phyloP scores from a whole-genome alignment of 441 rosid species.

The Viola pubescens region DNA sequence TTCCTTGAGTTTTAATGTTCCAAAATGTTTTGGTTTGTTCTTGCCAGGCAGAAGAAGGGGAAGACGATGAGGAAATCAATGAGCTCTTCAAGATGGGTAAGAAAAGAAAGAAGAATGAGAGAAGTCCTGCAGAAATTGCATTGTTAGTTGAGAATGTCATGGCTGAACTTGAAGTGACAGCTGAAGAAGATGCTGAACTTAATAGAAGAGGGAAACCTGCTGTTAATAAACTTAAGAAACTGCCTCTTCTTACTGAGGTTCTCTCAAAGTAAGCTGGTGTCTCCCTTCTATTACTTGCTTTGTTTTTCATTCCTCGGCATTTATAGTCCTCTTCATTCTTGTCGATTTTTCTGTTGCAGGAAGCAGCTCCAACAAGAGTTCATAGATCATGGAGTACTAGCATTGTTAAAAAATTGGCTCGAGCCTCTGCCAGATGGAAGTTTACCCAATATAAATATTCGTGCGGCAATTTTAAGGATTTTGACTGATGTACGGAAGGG shows the following conservation, averaged over 20 bases:
- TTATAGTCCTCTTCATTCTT: slow-evolving; percentile 1
- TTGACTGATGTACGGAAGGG: slow-evolving; percentile 55
- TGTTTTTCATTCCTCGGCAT: slow-evolving; percentile 8
- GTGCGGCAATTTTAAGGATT: slow-evolving; percentile 75
- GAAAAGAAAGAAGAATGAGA: slow-evolving; percentile 78
- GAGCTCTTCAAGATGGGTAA: slow-evolving; percentile 83
- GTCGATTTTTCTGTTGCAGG: slow-evolving; percentile 36
- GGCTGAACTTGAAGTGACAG: slow-evolving; percentile 98
- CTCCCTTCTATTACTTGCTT: not conserved
- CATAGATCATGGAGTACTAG: slow-evolving; percentile 87
- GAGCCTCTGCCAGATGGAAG: slow-evolving; percentile 99
- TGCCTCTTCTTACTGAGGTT: slow-evolving; percentile 87
- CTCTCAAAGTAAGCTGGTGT: slow-evolving; percentile 74
- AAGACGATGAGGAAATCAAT: slow-evolving; percentile 84
- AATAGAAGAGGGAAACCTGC: slow-evolving; percentile 90
- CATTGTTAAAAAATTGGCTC: slow-evolving; percentile 86
- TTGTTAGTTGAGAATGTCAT: slow-evolving; percentile 81
- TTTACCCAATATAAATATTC: slow-evolving; percentile 86
- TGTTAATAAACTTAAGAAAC: slow-evolving; percentile 82
- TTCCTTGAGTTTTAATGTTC: not conserved
- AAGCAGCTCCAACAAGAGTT: slow-evolving; percentile 97
- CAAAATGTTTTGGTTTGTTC: slow-evolving; percentile 10
- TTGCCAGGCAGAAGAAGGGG: slow-evolving; percentile 85
- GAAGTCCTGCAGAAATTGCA: slow-evolving; percentile 91
- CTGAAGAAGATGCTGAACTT: slow-evolving; percentile 91